phyloP scores from a whole-genome alignment of 2,329 filamentous ascomycete genomes.

The Cordyceps pruinosa region DNA sequence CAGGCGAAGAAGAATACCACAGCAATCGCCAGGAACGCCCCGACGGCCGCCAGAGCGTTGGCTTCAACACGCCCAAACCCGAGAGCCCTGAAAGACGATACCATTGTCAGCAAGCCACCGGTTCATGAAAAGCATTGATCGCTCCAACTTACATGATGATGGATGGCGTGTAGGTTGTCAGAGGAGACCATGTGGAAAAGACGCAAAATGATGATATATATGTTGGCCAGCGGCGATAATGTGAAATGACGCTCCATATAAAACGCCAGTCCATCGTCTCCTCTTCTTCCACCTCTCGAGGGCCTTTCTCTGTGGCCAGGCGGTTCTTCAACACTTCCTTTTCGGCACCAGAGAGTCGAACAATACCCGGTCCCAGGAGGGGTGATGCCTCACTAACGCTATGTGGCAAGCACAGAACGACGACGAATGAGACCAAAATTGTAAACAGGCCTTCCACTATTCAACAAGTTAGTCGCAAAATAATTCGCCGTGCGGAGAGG shows the following conservation, averaged over 20 bases:
- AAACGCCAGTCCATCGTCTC: conserved; percentile 29
- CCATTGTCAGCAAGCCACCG: neutral
- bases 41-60: conserved; percentile 40
- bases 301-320: neutral
- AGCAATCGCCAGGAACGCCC: conserved; percentile 36
- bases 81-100: conserved; percentile 16
- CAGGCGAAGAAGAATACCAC: conserved; percentile 43
- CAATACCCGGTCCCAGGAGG: conserved; percentile 30
- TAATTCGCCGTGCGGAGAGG: neutral
- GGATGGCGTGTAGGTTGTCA: conserved; percentile 45
- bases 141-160: conserved; percentile 30
- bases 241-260: conserved; percentile 37
- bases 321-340: neutral
- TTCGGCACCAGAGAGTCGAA: conserved; percentile 25
- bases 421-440: neutral
- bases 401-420: neutral
- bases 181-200: conserved; percentile 45
- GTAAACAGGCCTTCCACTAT: neutral
- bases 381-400: conserved; percentile 17
- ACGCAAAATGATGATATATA: conserved; percentile 43
- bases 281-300: conserved; percentile 22
- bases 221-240: conserved; percentile 41
- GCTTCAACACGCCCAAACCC: conserved; percentile 39
- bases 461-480: neutral
- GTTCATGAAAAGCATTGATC: neutral